Base-by-base conservation (phyloP, 1,284 basidiomycete genomes). In the Melampsora larici-populina region DNA sequence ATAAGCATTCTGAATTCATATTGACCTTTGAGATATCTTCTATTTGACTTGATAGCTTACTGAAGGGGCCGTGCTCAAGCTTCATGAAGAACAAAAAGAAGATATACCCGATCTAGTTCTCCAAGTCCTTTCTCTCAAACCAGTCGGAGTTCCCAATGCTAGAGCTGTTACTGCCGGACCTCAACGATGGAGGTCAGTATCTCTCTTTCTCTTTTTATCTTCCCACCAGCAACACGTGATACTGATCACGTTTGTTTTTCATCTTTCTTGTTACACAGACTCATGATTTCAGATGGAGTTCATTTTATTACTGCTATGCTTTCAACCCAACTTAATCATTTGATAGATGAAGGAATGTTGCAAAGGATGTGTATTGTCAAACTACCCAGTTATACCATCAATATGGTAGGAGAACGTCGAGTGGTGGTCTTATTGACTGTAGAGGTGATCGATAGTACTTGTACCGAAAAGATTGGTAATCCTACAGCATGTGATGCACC, bases 221-320 rank as follows among this genome's bases (percentile, higher is more conserved):
- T 13, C 29, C 31, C 36, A 4, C 31, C 51, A 1, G 21, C 60
- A 33, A 60, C 18, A 46, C 43, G 11, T 15, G 15, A 43, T 43
- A 13, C n/a, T 43, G 43, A 43, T 43, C 43, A 43, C 11, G 11
- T 9, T 18, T 40, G n/a, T 68, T 49, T 51, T 26, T 6, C 8
- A 40, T 73, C 31, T 24, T 63, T 24, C n/a, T 33, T 65, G 21
- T 0, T 60, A 5, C 43, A 17, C 79, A 87, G 86, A 40, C 80
- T 87, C 58, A 86, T 87, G 80, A 81, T 87, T 33, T 87, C 86
- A 1, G 94, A 97, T 83, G 93, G 94, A 64, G 85, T 87, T 46
- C 85, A 92, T 82, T 95, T 92, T 83, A 87, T 92, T 71, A 94
- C 96, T 84, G 90, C 92, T 43, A 98, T 99, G 97, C 87, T 99